Evolutionary conservation across 2,329 filamentous ascomycete genomes (phyloP).

Genomic region (Aspergillus niger): DNA sequence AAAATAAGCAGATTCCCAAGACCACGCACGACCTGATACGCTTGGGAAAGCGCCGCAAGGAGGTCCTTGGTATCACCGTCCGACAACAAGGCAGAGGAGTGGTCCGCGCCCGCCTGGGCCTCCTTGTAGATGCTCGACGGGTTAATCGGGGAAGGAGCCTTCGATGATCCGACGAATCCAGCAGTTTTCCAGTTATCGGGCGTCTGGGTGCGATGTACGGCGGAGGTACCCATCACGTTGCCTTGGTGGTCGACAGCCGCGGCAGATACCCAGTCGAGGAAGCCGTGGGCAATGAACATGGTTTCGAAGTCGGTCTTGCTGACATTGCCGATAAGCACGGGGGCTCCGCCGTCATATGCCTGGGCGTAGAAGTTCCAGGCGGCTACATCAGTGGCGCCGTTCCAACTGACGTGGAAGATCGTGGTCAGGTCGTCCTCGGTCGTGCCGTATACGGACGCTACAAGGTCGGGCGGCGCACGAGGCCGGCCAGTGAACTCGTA

Average conservation of each 20-base stretch:
- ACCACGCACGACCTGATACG: not conserved
- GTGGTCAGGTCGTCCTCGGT: constrained; percentile 29
- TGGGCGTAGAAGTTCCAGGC: constrained; percentile 39
- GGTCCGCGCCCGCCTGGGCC: not conserved
- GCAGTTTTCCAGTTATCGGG: constrained; percentile 20
- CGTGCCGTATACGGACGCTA: constrained; percentile 33
- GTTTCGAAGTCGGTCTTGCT: constrained; percentile 39
- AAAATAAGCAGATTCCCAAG: not conserved
- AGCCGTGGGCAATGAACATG: constrained; percentile 29
- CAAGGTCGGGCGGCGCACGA: constrained; percentile 30
- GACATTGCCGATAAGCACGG: constrained; percentile 25
- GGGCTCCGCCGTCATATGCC: constrained; percentile 26
- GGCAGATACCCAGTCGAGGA: constrained; percentile 31
- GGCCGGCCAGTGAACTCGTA: constrained; percentile 38
- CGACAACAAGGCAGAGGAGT: not conserved
- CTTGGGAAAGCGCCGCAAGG: not conserved
- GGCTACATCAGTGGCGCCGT: constrained; percentile 43
- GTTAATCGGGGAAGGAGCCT: constrained; percentile 3
- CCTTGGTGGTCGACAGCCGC: constrained; percentile 29
- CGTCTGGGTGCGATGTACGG: constrained; percentile 12
- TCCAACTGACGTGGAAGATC: constrained; percentile 38
- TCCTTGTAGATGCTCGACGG: not conserved
- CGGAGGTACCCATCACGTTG: constrained; percentile 24
- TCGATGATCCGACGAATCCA: constrained; percentile 11
- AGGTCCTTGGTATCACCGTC: not conserved